Conservation (phyloP, 2,329 filamentous ascomycete genomes). For the Hypomyces perniciosus region DNA sequence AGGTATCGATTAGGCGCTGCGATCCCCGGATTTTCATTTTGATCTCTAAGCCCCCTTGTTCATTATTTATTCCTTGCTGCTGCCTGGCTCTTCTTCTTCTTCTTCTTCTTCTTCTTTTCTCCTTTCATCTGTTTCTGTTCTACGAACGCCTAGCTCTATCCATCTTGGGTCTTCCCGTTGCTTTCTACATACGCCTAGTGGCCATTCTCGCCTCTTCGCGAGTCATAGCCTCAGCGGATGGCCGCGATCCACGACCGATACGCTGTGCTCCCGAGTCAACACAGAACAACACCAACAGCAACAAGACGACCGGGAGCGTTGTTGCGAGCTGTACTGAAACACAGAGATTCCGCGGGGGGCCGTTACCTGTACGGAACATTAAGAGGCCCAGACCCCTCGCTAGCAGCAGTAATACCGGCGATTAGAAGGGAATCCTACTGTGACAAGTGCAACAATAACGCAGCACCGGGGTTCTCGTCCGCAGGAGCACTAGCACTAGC, state of each 20-base stretch:
- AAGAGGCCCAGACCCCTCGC: neutral
- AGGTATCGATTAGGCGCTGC: slow-evolving; percentile 2
- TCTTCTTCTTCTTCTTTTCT: neutral
- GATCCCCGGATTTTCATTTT: neutral
- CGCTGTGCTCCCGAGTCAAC: slow-evolving; percentile 11
- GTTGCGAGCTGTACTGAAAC: slow-evolving; percentile 11
- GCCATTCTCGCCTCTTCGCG: neutral
- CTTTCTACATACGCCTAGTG: neutral
- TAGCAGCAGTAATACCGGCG: neutral
- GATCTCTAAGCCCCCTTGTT: neutral
- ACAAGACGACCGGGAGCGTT: slow-evolving; percentile 12
- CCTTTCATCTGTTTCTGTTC: neutral
- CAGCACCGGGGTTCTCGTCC: neutral
- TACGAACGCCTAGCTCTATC: neutral
- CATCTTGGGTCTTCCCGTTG: neutral
- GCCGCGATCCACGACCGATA: slow-evolving; percentile 12
- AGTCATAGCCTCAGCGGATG: slow-evolving; percentile 8
- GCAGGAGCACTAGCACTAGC: neutral
- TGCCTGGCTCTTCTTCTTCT: neutral
- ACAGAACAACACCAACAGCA: neutral
- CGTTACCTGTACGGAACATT: neutral
- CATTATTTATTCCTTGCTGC: neutral
- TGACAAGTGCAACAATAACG: neutral
- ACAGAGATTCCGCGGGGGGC: slow-evolving; percentile 10
- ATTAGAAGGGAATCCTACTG: neutral